Conservation (phyloP, 306 rosid genomes). For the Castanea sativa region DNA sequence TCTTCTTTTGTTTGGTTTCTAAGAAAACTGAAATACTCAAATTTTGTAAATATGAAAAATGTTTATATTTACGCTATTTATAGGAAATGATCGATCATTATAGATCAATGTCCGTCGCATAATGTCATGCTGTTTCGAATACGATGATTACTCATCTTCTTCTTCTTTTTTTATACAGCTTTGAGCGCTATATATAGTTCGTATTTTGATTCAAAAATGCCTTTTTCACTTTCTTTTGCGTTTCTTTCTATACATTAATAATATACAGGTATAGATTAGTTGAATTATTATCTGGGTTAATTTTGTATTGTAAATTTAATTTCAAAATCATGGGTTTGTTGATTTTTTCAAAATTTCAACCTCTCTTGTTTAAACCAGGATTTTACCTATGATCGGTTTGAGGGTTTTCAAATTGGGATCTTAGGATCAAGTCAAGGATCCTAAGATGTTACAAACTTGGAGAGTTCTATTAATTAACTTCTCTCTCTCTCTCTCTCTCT, state of each 20-base stretch:
- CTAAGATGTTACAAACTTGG: too few species aligned
- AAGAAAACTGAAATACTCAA: not conserved
- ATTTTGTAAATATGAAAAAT: not conserved
- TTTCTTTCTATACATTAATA: not conserved
- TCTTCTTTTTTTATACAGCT: not conserved
- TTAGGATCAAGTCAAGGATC: too few species aligned
- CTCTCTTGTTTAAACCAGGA: not conserved
- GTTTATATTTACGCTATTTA: not conserved
- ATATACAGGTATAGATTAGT: not conserved
- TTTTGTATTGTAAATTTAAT: not conserved
- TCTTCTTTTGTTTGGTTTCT: not conserved
- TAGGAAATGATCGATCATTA: not conserved
- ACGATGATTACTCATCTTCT: not conserved
- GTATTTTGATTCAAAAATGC: not conserved
- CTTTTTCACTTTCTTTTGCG: not conserved
- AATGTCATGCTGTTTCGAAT: not conserved
- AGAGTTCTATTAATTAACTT: too few species aligned
- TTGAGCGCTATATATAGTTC: not conserved
- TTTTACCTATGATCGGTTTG: too few species aligned
- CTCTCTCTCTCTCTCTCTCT: too few species aligned
- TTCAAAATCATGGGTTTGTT: not conserved
- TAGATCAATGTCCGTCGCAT: not conserved
- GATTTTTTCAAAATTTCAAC: not conserved
- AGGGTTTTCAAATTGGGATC: too few species aligned
- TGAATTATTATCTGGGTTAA: not conserved